Evolutionary conservation across 371 early-diverging fungal genomes (phyloP), one percentile per base, ranked within the genome.

Genomic region (Vittaforma corneae): DNA sequence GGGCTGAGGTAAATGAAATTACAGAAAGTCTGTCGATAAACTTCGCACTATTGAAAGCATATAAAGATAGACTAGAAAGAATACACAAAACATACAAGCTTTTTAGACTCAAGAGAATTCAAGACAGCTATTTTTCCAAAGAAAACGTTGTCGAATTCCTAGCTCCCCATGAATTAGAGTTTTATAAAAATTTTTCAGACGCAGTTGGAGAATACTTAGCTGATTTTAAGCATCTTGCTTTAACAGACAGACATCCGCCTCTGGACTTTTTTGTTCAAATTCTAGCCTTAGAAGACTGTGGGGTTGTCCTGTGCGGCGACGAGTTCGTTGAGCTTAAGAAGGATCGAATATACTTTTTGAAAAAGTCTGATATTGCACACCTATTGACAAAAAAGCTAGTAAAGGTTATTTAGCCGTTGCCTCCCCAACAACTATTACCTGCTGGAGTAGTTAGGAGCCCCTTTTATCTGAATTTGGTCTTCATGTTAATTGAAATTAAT

Each of bases 271-370:
- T 47, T 65, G 56, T 71, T 1, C 55, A 64, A 6, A 46, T 74
- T 22, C 5, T 71, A 14, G 51, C 67, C 6, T 20, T 65, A 16
- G 58, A 64, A 50, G 75, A 74, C 37, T 71, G 71, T 56, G 75
- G 75, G 11, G 18, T 71, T 20, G 63, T 74, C 24, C 42, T 72
- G 62, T 59, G 52, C 44, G 65, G 38, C 4, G 65, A 71, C 48
- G 65, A 70, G 18, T 46, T 62, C 14, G 29, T 71, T 38, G 75
- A 74, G 30, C 29, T 74, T 1, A 57, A 48, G 24, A 65, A 67
- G 44, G 54, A 62, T 44, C 70, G 68, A 38, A 51, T 71, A 24
- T 74, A 74, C 59, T 71, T 61, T 42, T 29, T 74, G 0, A 62
- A 40, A 47, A 67, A 60, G 20, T 50, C 40, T 16, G 3, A 37